Percentiles rank a stretch among this genome's conserved stretches.
Evolutionary conservation across 495 filamentous ascomycete genomes (phyloP).

Genomic region (Trichoderma reesei): DNA sequence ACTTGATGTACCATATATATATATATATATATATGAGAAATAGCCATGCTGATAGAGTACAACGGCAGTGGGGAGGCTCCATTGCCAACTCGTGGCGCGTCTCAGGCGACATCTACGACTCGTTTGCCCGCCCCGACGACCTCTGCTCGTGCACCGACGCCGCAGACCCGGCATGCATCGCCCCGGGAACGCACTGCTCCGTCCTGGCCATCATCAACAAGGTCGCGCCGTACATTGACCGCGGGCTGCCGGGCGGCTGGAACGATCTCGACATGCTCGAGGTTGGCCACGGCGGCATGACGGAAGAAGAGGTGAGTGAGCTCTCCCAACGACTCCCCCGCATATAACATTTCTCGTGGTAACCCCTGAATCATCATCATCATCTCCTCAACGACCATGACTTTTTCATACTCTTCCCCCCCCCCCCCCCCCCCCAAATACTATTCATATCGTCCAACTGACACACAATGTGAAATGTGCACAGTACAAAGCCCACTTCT

Average conservation of each 20-base stretch:
- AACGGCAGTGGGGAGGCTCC: conserved; percentile 18
- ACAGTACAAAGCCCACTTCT: conserved; percentile 34
- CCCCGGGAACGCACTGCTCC: conserved; percentile 3
- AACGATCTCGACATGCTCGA: conserved; percentile 61
- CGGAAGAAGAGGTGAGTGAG: neutral
- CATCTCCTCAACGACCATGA: no score
- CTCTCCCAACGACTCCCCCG: no score
- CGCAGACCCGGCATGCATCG: neutral
- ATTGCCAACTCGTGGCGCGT: conserved; percentile 25
- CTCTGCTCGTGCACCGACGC: neutral
- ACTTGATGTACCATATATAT: no score
- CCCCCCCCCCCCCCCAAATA: neutral
- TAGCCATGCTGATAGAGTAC: neutral
- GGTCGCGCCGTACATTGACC: neutral
- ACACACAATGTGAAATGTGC: no score
- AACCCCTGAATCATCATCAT: no score
- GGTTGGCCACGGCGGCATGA: conserved; percentile 49
- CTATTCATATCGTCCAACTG: neutral
- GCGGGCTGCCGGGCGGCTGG: conserved; percentile 35
- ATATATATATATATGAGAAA: no score
- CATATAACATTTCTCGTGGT: no score
- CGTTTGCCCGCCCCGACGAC: neutral
- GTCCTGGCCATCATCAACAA: conserved; percentile 8
- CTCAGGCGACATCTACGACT: conserved; percentile 5
- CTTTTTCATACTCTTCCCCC: neutral